Conservation (phyloP, 2,329 filamentous ascomycete species). For the Mariannaea elegans region DNA sequence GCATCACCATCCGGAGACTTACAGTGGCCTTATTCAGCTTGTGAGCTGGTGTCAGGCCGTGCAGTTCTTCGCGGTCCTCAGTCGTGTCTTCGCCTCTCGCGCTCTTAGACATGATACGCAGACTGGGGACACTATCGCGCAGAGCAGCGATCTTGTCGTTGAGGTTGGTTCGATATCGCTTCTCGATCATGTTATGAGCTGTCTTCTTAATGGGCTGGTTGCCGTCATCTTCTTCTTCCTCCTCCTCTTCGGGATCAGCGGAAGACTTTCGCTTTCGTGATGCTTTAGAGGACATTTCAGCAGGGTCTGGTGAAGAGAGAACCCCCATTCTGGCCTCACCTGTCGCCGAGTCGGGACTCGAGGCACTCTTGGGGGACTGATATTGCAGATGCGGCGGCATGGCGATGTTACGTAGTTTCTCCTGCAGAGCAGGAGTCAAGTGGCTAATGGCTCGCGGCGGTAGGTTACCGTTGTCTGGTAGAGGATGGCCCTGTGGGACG, state of each 20-base stretch:
- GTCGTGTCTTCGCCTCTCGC: slow-evolving; percentile 73
- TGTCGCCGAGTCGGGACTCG: slow-evolving; percentile 65
- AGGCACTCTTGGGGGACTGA: slow-evolving; percentile 64
- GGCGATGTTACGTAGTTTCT: slow-evolving; percentile 69
- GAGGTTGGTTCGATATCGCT: slow-evolving; percentile 93
- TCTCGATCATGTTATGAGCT: slow-evolving; percentile 98
- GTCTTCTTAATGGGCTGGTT: slow-evolving; percentile 81
- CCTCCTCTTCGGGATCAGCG: slow-evolving; percentile 56
- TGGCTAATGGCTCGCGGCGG: slow-evolving; percentile 37
- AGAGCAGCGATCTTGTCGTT: slow-evolving; percentile 97
- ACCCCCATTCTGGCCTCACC: slow-evolving; percentile 57
- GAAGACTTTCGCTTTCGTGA: slow-evolving; percentile 77
- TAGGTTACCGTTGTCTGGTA: slow-evolving; percentile 43
- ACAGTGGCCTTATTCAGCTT: slow-evolving; percentile 98
- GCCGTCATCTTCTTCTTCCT: slow-evolving; percentile 68
- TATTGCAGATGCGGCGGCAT: slow-evolving; percentile 72
- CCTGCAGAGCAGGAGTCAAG: slow-evolving; percentile 67
- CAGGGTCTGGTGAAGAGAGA: slow-evolving; percentile 68
- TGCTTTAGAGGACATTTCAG: slow-evolving; percentile 54
- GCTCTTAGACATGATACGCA: slow-evolving; percentile 84
- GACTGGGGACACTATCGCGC: slow-evolving; percentile 88
- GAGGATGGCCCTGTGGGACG: slow-evolving; percentile 39
- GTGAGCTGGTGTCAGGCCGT: slow-evolving; percentile 84
- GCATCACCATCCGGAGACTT: slow-evolving; percentile 28
- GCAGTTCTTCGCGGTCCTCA: slow-evolving; percentile 77